Evolutionary conservation across 164 flowering plant species (phyloP), one percentile per base, ranked within the genome.

Genomic region (Protea cynaroides): DNA sequence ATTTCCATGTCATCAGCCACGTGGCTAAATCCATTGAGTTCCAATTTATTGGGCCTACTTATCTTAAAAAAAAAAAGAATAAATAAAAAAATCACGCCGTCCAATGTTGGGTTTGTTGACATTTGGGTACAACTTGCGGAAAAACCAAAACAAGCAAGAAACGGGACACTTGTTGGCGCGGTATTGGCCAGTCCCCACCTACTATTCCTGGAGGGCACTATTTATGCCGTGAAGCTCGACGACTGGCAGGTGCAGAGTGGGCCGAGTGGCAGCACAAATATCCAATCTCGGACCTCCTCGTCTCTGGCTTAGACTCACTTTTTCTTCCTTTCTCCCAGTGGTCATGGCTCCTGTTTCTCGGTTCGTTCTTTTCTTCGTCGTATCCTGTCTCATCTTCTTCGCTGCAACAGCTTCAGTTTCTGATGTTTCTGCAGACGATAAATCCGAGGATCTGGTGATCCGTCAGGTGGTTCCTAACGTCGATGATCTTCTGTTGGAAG

Each of bases 401-500:
- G 50, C 65, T 12, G 50, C 58, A 29, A 19, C 25, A 12, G 10
- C 65, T 38, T 25, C 63, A 0, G 56, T 10, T 38, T 25, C 65
- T 1, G 56, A 10, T 6, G 62, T 25, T 47, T 29, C 55, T 25
- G 15, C 40, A 56, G 60, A 51, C 4, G 59, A 52, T 6, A 25
- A 53, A 11, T 38, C 59, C 8, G 69, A 61, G 5, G 78, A 77
- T 69, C 40, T 53, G 2, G 10, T 77, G 46, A 77, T 77, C 61
- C 75, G 71, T 8, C 80, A 77, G 63, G 80, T 77, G 4, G 76
- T 73, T 1, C 22, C 58, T n/a, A 54, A 36, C 62, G 75, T 34
- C 60, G 78, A 78, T 13, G 85, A 85, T 63, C 73, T 54, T 8
- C 69, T 69, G 25, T 70, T 87, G 40, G 70, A 72, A 80, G 85